phyloP scores from a whole-genome alignment of 2,329 filamentous ascomycete species.

The Kalaharituber pfeilii region DNA sequence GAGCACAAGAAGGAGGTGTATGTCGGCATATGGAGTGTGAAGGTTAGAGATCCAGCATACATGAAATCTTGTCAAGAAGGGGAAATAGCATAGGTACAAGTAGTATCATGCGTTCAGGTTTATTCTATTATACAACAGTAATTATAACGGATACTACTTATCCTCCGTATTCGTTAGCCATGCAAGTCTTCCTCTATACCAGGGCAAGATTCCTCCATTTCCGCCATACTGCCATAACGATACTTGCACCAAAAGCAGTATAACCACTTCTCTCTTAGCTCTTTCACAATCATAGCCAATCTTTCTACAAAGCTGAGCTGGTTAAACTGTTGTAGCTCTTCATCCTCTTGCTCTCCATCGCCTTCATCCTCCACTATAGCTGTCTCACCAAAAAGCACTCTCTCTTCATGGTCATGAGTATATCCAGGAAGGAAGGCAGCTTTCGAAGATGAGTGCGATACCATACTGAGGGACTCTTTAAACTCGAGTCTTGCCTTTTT shows the following conservation, averaged over 20 bases:
- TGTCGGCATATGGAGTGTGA: no score
- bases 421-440: slow-evolving; percentile 41
- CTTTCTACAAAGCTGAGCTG: slow-evolving; percentile 48
- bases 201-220: slow-evolving; percentile 68
- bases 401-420: slow-evolving; percentile 45
- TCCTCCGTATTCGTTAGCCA: slow-evolving; percentile 10
- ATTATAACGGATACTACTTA: no score
- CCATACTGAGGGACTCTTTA: slow-evolving; percentile 38
- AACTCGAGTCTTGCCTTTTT: slow-evolving; percentile 47
- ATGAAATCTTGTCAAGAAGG: no score
- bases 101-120: no score
- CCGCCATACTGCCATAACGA: slow-evolving; percentile 46
- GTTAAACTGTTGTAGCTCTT: slow-evolving; percentile 65
- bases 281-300: slow-evolving; percentile 46
- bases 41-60: no score
- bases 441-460: slow-evolving; percentile 27
- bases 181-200: slow-evolving; percentile 64
- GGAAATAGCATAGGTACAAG: no score
- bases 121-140: no score
- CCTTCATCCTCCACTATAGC: slow-evolving; percentile 39
- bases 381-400: slow-evolving; percentile 43
- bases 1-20: no score
- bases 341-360: slow-evolving; percentile 59
- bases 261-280: slow-evolving; percentile 50
- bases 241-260: slow-evolving; percentile 98